Evolutionary conservation across 2,329 filamentous ascomycete genomes (phyloP), one percentile per base, ranked within the genome.

Genomic region (Aspergillus persii): DNA sequence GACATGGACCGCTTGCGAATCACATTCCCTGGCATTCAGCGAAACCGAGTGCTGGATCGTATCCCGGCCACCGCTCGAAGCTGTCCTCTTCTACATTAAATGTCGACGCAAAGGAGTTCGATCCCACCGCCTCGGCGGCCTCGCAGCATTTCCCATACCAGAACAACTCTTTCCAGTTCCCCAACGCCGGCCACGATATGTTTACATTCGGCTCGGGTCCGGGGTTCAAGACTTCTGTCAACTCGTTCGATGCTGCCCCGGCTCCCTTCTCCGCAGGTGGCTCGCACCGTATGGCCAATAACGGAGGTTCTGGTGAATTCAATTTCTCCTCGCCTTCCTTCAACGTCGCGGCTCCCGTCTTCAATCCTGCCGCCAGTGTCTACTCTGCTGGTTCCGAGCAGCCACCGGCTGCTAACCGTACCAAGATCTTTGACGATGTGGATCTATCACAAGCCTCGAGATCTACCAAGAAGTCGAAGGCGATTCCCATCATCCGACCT

Each of bases 31-130:
- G 72, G 71, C 74, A 76, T 52, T 70, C 73, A 56, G 51, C 71
- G 18, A 70, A 74, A 53, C 64, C 68, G 23, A 76, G 72, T 57
- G 59, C 61, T 53, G 65, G 63, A 46, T 74, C 73, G 4, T 77
- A 73, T 52, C 63, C 61, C 15, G 77, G 83, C 63, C 89, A 92
- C 69, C 83, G 81, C 18, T 89, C 87, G 70, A 91, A 89, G 67
- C 81, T 87, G 3, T 93, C 82, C 0, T 75, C 88, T 48, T 91
- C 92, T 0, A 93, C 88, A 66, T 84, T 98, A 66, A 98, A 98
- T 68, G 92, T 96, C 31, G 86, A 89, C 62, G 94, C 94, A 0
- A 90, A 92, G 50, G 91, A 95, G 69, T 97, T 97, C 80, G 91
- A 89, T 57, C 84, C 85, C 6, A 74, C 75, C 39, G 77, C 77